A percentile compares a stretch with the other conserved stretches of the same genome.
Conservation (phyloP, 1,139 yeast genomes). For the Yamadazyma taylorii region DNA sequence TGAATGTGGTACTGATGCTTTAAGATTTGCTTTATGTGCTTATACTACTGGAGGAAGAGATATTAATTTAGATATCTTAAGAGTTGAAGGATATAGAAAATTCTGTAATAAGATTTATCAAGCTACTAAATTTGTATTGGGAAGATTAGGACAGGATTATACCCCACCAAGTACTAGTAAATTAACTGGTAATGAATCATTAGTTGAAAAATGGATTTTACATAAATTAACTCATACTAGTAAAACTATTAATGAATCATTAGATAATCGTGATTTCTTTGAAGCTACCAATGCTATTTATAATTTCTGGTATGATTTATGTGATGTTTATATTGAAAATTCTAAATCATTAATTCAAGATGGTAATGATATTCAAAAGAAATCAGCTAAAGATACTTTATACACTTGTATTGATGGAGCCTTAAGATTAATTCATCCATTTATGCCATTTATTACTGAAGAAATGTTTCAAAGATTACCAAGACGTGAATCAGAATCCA, state of each 20-base stretch:
- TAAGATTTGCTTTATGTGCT: slow-evolving; percentile 97
- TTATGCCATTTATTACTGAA: slow-evolving; percentile 96
- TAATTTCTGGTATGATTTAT: slow-evolving; percentile 93
- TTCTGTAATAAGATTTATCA: slow-evolving; percentile 99
- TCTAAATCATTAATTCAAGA: slow-evolving; percentile 90
- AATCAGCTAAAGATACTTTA: slow-evolving; percentile 90
- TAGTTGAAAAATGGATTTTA: slow-evolving; percentile 96
- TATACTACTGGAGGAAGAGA: slow-evolving; percentile 99
- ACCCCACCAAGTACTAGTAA: slow-evolving; percentile 66
- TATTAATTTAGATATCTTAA: slow-evolving; percentile 89
- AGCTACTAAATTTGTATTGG: slow-evolving; percentile 94
- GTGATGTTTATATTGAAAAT: slow-evolving; percentile 98
- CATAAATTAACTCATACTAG: slow-evolving; percentile 78
- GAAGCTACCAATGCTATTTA: slow-evolving; percentile 85
- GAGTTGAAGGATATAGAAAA: slow-evolving; percentile 98
- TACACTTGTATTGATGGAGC: slow-evolving; percentile 94
- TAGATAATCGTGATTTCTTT: slow-evolving; percentile 86
- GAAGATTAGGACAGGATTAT: slow-evolving; percentile 89
- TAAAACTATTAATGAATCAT: slow-evolving; percentile 58
- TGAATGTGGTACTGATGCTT: slow-evolving; percentile 98
- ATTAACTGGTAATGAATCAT: slow-evolving; percentile 77
- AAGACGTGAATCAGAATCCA: slow-evolving; percentile 67
- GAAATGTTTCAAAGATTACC: slow-evolving; percentile 99
- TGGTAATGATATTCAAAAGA: slow-evolving; percentile 80
- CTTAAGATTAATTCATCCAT: slow-evolving; percentile 90